These are phyloP conservation scores for Pecoramyces ruminantium DNA, from an alignment of 192 early-diverging fungal genomes.

Conservation along the genomic window DNA sequence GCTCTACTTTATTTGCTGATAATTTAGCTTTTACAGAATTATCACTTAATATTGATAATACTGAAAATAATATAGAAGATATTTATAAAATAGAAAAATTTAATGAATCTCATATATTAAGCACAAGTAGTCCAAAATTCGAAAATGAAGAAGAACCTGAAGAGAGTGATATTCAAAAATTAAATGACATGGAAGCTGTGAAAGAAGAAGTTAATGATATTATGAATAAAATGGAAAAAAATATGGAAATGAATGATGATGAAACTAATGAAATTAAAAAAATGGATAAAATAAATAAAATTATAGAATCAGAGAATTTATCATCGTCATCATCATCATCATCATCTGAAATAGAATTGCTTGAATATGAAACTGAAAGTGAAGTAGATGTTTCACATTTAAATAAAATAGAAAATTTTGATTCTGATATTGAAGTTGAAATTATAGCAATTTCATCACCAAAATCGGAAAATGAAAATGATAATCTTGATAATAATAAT, in stretches of 20 bases:
- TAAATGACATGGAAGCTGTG: background rate
- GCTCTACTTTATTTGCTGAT: background rate
- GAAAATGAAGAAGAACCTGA: background rate
- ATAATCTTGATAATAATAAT: background rate
- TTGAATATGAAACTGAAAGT: background rate
- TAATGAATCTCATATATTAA: background rate
- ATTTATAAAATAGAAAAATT: background rate
- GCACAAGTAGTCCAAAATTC: background rate
- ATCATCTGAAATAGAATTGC: background rate
- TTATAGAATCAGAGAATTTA: too few relatives aligned
- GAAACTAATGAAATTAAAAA: background rate
- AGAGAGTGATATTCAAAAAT: background rate
- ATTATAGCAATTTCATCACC: background rate
- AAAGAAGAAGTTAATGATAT: background rate
- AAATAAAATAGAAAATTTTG: background rate
- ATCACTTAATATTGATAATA: background rate
- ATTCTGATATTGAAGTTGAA: background rate
- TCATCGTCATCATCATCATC: background rate
- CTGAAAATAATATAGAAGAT: background rate
- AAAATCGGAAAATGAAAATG: background rate
- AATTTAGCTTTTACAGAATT: background rate
- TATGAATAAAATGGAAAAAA: background rate
- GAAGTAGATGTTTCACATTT: background rate
- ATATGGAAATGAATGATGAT: background rate
- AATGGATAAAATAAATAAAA: too few relatives aligned